phyloP scores from a whole-genome alignment of 768 basidiomycete species.

The Kwoniella dendrophila region DNA sequence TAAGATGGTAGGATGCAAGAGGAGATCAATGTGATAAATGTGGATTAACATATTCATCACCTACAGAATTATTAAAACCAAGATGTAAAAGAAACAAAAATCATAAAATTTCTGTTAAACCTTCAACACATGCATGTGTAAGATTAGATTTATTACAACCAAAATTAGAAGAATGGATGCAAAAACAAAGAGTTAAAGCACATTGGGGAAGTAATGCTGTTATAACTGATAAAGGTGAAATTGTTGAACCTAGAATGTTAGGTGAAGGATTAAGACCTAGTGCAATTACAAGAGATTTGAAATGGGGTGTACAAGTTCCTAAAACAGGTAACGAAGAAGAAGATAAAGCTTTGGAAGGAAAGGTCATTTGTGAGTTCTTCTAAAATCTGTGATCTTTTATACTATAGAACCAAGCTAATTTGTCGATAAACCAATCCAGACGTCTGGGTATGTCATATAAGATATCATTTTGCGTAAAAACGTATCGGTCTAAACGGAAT shows the following conservation, averaged over 20 bases:
- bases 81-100: slow-evolving; percentile 83
- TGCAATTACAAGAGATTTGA: slow-evolving; percentile 88
- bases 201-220: slow-evolving; percentile 93
- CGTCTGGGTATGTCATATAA: slow-evolving; percentile 75
- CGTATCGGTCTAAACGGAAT: neutral
- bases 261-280: slow-evolving; percentile 77
- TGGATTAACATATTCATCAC: slow-evolving; percentile 80
- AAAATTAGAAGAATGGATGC: slow-evolving; percentile 83
- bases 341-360: slow-evolving; percentile 81
- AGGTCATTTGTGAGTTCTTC: slow-evolving; percentile 87
- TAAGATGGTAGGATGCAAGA: slow-evolving; percentile 81
- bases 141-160: slow-evolving; percentile 81
- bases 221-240: slow-evolving; percentile 81
- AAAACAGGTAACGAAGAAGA: slow-evolving; percentile 67
- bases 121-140: slow-evolving; percentile 89
- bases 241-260: slow-evolving; percentile 86
- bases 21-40: slow-evolving; percentile 98
- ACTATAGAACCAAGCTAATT: slow-evolving; percentile 15
- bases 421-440: slow-evolving; percentile 60
- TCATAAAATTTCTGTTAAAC: slow-evolving; percentile 73
- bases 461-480: neutral
- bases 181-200: slow-evolving; percentile 72
- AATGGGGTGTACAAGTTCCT: slow-evolving; percentile 95
- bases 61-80: slow-evolving; percentile 90
- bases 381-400: slow-evolving; percentile 5